These are phyloP conservation scores for Xylogone sp. DNA, from an alignment of 2,329 filamentous ascomycete genomes.

Conservation along the genomic window DNA sequence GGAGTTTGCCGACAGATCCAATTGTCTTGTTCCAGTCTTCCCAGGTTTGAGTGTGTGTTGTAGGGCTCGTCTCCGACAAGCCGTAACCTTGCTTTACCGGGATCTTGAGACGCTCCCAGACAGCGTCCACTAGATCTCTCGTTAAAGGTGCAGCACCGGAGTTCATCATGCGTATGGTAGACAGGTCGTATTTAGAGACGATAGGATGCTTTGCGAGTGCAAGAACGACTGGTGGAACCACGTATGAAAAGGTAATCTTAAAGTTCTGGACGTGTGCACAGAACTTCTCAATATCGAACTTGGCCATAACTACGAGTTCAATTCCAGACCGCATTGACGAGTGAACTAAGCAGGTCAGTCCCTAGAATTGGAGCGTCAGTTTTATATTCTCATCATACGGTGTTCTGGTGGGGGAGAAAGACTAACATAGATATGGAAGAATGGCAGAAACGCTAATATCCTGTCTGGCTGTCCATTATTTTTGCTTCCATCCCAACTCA, in stretches of 20 bases:
- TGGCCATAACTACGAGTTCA: constrained; percentile 66
- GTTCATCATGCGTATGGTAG: constrained; percentile 76
- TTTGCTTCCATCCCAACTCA: constrained; percentile 53
- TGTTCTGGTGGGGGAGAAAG: background rate
- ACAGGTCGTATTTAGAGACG: constrained; percentile 78
- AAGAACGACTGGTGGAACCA: constrained; percentile 82
- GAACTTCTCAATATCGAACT: constrained; percentile 78
- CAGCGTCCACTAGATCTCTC: constrained; percentile 70
- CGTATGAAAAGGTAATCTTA: constrained; percentile 72
- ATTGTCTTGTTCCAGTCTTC: constrained; percentile 73
- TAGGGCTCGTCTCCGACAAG: constrained; percentile 80
- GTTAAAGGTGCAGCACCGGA: constrained; percentile 85
- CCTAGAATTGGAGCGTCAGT: constrained; percentile 28
- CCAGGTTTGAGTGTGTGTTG: constrained; percentile 69
- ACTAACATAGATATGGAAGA: constrained; percentile 85
- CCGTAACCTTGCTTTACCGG: constrained; percentile 93
- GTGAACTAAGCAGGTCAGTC: constrained; percentile 70
- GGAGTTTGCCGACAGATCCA: constrained; percentile 72
- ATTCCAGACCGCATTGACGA: constrained; percentile 62
- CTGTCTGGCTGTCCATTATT: constrained; percentile 66
- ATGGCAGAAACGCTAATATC: constrained; percentile 76
- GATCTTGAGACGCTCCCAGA: constrained; percentile 70
- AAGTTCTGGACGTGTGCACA: constrained; percentile 74
- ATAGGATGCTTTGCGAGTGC: constrained; percentile 74
- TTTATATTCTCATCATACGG: background rate